A percentile compares a stretch with the other conserved stretches of the same genome.
phyloP scores from a whole-genome alignment of 345 rosid species.

The Salix arbutifolia region DNA sequence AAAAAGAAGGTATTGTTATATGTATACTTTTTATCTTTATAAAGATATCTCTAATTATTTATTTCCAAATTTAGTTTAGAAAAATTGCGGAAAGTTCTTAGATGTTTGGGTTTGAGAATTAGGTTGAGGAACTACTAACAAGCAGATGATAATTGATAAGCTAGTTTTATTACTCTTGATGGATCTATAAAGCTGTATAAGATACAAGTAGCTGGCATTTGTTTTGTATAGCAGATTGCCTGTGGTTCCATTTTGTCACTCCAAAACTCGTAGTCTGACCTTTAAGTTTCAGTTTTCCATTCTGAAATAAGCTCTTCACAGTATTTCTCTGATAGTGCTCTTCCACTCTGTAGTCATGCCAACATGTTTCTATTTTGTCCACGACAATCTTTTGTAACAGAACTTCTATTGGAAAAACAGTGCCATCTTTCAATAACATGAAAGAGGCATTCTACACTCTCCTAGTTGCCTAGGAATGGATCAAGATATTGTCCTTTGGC shows the following conservation, averaged over 20 bases:
- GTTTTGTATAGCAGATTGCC: neutral
- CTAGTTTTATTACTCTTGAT: neutral
- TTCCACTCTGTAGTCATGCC: neutral
- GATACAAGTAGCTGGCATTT: neutral
- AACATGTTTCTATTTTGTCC: neutral
- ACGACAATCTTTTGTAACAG: neutral
- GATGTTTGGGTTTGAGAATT: neutral
- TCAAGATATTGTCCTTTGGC: too few species aligned
- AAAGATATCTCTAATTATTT: neutral
- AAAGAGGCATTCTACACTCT: neutral
- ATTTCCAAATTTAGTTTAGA: neutral
- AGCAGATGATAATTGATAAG: neutral
- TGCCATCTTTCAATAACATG: neutral
- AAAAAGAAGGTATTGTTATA: constrained; percentile 49
- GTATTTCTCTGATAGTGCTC: neutral
- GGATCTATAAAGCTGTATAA: neutral
- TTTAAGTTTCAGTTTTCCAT: neutral
- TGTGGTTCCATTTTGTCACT: neutral
- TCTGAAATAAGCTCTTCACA: neutral
- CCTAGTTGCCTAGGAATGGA: neutral
- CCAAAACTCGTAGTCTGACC: neutral
- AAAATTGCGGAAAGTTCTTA: neutral
- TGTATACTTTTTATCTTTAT: neutral
- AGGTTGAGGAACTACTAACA: neutral
- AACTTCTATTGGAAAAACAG: neutral